phyloP scores from a whole-genome alignment of 176 grass and related monocot species.

The Oryza rufipogon region DNA sequence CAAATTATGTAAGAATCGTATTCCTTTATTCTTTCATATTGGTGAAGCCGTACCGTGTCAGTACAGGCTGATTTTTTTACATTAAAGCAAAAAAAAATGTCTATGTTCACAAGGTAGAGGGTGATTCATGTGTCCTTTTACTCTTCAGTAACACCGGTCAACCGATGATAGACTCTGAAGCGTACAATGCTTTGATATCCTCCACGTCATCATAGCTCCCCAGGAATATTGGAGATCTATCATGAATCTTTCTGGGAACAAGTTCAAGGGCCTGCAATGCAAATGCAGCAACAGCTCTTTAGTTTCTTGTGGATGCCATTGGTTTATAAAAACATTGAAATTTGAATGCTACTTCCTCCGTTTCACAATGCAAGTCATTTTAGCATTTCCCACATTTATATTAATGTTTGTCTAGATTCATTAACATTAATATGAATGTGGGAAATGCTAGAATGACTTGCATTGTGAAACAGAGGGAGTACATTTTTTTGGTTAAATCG shows the following conservation, averaged over 20 bases:
- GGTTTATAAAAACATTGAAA: background rate
- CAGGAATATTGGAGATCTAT: conserved; percentile 89
- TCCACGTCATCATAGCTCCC: conserved; percentile 95
- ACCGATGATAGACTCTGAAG: conserved; percentile 46
- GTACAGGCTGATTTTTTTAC: background rate
- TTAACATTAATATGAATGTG: too few relatives aligned
- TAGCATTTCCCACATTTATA: too few relatives aligned
- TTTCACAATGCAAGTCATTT: too few relatives aligned
- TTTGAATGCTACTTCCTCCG: background rate
- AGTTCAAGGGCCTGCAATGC: conserved; percentile 78
- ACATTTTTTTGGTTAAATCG: background rate
- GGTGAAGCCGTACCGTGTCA: background rate
- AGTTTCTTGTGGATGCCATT: background rate
- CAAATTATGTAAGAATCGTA: background rate
- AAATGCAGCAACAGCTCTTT: background rate
- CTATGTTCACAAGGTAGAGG: background rate
- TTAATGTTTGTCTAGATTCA: too few relatives aligned
- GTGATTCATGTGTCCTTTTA: background rate
- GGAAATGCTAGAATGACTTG: too few relatives aligned
- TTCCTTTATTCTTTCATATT: background rate
- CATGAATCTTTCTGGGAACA: conserved; percentile 66
- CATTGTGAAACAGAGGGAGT: too few relatives aligned
- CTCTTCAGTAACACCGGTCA: conserved; percentile 22
- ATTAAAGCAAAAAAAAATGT: background rate
- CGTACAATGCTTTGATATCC: conserved; percentile 82